phyloP scores from a whole-genome alignment of 768 basidiomycete species.

The Harrya chromipes region DNA sequence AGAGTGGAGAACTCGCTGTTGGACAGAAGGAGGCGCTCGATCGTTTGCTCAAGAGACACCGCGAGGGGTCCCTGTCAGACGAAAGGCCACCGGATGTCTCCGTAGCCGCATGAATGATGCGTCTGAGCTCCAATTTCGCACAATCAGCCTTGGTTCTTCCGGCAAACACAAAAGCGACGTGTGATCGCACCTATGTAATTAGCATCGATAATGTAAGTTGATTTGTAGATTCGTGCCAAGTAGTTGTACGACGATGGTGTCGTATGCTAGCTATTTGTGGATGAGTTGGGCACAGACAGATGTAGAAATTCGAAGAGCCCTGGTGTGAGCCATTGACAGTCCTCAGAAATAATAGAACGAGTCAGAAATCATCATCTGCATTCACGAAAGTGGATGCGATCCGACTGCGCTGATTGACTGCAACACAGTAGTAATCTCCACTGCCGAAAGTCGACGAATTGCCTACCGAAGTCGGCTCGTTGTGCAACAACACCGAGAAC shows the following conservation, averaged over 20 bases:
- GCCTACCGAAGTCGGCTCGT: background rate
- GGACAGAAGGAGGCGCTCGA: constrained; percentile 94
- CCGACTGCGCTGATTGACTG: too few species aligned
- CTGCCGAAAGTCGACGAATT: background rate
- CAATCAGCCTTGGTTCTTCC: background rate
- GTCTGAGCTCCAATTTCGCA: background rate
- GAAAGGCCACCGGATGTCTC: background rate
- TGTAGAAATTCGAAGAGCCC: too few species aligned
- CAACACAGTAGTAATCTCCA: too few species aligned
- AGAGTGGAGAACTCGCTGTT: constrained; percentile 86
- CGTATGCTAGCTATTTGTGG: too few species aligned
- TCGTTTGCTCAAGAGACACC: constrained; percentile 78
- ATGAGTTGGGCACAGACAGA: too few species aligned
- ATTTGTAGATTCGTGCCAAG: background rate
- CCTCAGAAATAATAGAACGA: too few species aligned
- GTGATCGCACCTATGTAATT: constrained; percentile 13
- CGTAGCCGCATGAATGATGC: constrained; percentile 7
- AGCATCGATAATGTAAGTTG: constrained; percentile 10
- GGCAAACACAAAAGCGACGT: constrained; percentile 20
- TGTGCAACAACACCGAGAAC: background rate
- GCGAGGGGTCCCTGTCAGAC: constrained; percentile 31
- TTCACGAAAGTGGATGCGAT: too few species aligned
- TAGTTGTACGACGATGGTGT: too few species aligned
- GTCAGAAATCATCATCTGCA: too few species aligned
- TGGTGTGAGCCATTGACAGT: too few species aligned